These are phyloP conservation scores for Salvia hispanica DNA, from an alignment of 257 asterid genomes.

Conservation along the genomic window DNA sequence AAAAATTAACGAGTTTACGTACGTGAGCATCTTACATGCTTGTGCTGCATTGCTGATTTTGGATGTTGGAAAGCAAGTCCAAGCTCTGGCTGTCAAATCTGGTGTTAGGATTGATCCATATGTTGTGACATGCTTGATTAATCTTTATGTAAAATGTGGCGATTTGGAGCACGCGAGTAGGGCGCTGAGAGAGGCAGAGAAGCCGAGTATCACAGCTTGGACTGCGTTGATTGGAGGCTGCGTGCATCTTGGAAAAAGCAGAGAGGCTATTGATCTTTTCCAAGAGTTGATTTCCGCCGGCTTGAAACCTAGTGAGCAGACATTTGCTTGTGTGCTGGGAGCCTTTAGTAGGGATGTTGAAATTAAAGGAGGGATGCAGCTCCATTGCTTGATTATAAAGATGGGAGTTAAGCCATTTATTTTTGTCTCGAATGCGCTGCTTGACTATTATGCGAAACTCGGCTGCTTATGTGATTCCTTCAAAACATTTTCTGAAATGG, in stretches of 20 bases:
- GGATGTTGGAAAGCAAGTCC: constrained; percentile 64
- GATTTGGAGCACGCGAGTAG: constrained; percentile 49
- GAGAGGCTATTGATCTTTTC: constrained; percentile 57
- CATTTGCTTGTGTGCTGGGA: constrained; percentile 68
- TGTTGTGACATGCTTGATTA: constrained; percentile 62
- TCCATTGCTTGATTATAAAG: constrained; percentile 58
- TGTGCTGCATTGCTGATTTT: constrained; percentile 57
- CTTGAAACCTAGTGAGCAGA: constrained; percentile 61
- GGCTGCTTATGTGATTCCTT: constrained; percentile 48
- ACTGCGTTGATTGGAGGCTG: constrained; percentile 81
- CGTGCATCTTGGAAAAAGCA: constrained; percentile 50
- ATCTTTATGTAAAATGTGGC: constrained; percentile 75
- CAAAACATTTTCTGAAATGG: constrained; percentile 50
- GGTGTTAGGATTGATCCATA: constrained; percentile 60
- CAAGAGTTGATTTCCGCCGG: constrained; percentile 49
- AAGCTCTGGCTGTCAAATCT: constrained; percentile 51
- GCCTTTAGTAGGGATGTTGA: constrained; percentile 57
- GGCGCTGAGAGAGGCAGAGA: constrained; percentile 56
- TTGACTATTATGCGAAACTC: constrained; percentile 63
- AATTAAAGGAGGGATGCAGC: constrained; percentile 51
- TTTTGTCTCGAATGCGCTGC: constrained; percentile 57
- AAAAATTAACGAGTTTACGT: constrained; percentile 58
- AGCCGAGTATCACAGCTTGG: constrained; percentile 64
- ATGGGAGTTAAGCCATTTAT: constrained; percentile 54
- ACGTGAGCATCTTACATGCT: constrained; percentile 58